These are phyloP conservation scores for Trichoderma breve DNA, from an alignment of 2,329 filamentous ascomycete genomes.

Conservation along the genomic window DNA sequence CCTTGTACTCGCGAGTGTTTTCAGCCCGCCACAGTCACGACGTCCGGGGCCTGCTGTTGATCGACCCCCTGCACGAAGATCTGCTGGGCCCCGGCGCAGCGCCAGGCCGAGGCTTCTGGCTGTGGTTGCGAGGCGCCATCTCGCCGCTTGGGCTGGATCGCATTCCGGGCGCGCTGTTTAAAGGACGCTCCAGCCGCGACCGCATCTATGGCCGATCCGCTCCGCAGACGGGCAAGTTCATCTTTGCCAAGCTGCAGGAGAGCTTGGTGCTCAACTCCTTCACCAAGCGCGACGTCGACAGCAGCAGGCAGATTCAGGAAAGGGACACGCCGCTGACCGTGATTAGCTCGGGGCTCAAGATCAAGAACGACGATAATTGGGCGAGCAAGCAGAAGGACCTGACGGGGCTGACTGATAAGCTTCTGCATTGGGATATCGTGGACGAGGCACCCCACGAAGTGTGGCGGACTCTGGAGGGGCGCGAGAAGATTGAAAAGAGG, in stretches of 20 bases:
- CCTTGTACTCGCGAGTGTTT: slow-evolving; percentile 88
- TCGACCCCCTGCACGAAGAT: slow-evolving; percentile 89
- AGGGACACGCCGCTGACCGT: slow-evolving; percentile 73
- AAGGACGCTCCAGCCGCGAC: slow-evolving; percentile 75
- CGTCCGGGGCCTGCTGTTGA: slow-evolving; percentile 75
- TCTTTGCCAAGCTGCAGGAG: slow-evolving; percentile 92
- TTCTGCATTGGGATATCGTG: slow-evolving; percentile 84
- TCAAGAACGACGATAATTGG: slow-evolving; percentile 69
- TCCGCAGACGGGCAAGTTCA: slow-evolving; percentile 76
- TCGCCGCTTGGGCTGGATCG: slow-evolving; percentile 85
- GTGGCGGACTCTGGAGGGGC: slow-evolving; percentile 73
- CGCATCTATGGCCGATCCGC: slow-evolving; percentile 79
- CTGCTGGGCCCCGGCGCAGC: slow-evolving; percentile 66
- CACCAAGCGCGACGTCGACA: slow-evolving; percentile 76
- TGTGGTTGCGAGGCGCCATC: slow-evolving; percentile 83
- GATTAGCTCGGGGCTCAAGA: slow-evolving; percentile 74
- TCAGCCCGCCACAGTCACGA: slow-evolving; percentile 74
- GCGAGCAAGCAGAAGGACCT: slow-evolving; percentile 81
- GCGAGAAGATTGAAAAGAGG: slow-evolving; percentile 74
- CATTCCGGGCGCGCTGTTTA: slow-evolving; percentile 76
- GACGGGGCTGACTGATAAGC: slow-evolving; percentile 72
- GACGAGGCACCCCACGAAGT: slow-evolving; percentile 81
- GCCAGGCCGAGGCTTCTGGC: slow-evolving; percentile 71
- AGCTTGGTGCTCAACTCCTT: slow-evolving; percentile 82
- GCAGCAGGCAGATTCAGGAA: slow-evolving; percentile 75